Conservation (phyloP, 2,329 filamentous ascomycete genomes). For the Pestalotiopsis sp. region DNA sequence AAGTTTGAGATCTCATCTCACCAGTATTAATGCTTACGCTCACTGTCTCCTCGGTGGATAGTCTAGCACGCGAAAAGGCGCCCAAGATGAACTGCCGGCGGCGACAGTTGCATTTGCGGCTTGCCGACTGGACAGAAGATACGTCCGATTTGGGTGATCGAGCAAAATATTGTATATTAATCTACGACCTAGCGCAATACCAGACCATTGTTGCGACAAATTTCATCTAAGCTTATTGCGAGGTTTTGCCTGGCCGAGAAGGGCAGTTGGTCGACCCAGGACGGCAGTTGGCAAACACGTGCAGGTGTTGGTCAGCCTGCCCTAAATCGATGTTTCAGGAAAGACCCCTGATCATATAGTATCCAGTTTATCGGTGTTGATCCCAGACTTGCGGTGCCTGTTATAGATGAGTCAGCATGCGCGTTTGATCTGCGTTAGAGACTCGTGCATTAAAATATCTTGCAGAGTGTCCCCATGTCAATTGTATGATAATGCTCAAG, state of each 20-base stretch:
- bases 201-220: background rate
- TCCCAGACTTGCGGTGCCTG: background rate
- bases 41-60: too few relatives aligned
- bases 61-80: background rate
- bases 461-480: too few relatives aligned
- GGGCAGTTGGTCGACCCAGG: background rate
- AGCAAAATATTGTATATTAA: background rate
- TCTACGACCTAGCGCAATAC: background rate
- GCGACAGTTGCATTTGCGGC: background rate
- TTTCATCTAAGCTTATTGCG: background rate
- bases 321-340: background rate
- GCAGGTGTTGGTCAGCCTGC: background rate
- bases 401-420: background rate
- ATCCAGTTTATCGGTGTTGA: background rate
- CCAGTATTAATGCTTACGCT: background rate
- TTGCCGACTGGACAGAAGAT: background rate
- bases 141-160: background rate
- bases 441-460: too few relatives aligned
- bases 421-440: background rate
- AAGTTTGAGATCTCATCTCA: background rate
- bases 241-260: background rate
- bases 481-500: too few relatives aligned
- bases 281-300: slow-evolving; percentile 1
- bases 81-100: background rate
- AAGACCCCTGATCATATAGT: background rate